A percentile compares a stretch with the other conserved stretches of the same genome.
phyloP scores from a whole-genome alignment of 306 rosid species.

The Citrullus colocynthis region DNA sequence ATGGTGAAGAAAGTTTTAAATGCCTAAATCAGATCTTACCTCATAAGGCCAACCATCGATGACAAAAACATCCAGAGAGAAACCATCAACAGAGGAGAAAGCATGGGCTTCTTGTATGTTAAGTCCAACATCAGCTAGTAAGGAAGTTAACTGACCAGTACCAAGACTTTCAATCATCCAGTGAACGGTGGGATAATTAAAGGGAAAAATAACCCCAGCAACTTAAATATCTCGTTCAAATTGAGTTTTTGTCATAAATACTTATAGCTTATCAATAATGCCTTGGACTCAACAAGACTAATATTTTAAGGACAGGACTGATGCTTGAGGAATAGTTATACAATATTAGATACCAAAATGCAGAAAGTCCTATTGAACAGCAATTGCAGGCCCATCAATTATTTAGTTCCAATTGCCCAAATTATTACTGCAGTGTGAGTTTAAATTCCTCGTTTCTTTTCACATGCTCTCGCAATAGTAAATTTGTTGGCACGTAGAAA shows the following conservation, averaged over 20 bases:
- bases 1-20: slow-evolving; percentile 4
- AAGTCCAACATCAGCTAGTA: slow-evolving; percentile 84
- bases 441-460: background rate
- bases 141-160: slow-evolving; percentile 64
- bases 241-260: background rate
- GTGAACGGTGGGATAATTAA: slow-evolving; percentile 7
- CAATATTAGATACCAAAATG: background rate
- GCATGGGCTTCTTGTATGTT: slow-evolving; percentile 99
- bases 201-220: background rate
- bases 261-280: background rate
- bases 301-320: background rate
- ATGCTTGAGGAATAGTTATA: background rate
- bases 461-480: background rate
- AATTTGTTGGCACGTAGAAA: background rate
- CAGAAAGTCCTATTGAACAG: background rate
- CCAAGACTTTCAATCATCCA: slow-evolving; percentile 10
- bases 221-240: background rate
- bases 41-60: slow-evolving; percentile 88
- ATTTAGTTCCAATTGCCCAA: background rate
- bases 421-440: background rate
- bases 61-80: slow-evolving; percentile 93
- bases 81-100: slow-evolving; percentile 90
- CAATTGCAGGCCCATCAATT: background rate
- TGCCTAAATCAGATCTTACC: slow-evolving; percentile 35
- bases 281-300: background rate